phyloP scores from a whole-genome alignment of 805 yeast genomes.

The Starmerella floricola region DNA sequence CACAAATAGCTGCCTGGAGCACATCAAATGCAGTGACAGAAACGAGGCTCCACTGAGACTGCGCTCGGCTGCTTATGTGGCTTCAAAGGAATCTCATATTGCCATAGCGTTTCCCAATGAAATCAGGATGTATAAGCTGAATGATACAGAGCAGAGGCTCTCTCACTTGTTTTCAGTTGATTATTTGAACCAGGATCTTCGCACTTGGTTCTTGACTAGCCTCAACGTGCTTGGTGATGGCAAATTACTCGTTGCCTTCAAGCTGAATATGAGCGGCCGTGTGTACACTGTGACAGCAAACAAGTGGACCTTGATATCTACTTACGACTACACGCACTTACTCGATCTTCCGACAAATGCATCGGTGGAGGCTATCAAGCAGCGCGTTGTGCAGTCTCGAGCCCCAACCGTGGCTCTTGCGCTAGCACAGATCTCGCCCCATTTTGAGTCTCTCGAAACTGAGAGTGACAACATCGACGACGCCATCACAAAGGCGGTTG shows the following conservation, averaged over 20 bases:
- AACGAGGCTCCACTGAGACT: slow-evolving; percentile 3
- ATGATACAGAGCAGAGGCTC: background rate
- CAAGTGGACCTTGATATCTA: slow-evolving; percentile 9
- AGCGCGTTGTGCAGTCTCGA: background rate
- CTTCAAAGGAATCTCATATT: slow-evolving; percentile 1
- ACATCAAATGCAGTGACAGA: background rate
- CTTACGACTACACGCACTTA: slow-evolving; percentile 2
- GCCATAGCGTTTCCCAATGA: slow-evolving; percentile 8
- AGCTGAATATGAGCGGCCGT: slow-evolving; percentile 13
- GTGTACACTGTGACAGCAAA: slow-evolving; percentile 2
- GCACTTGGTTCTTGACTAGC: slow-evolving; percentile 17
- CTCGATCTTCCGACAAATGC: slow-evolving; percentile 7
- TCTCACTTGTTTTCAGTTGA: background rate
- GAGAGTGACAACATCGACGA: too few relatives aligned
- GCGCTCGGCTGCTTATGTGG: slow-evolving; percentile 15
- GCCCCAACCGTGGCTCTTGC: background rate
- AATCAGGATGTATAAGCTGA: slow-evolving; percentile 6
- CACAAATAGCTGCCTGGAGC: slow-evolving; percentile 25
- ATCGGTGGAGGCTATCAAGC: background rate
- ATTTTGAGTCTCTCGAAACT: too few relatives aligned
- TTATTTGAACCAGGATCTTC: slow-evolving; percentile 3
- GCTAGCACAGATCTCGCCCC: background rate
- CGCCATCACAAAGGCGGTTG: too few relatives aligned
- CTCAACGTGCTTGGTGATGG: slow-evolving; percentile 1
- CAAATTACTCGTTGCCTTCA: slow-evolving; percentile 16